A percentile compares a stretch with the other conserved stretches of the same genome.
Conservation (phyloP, 306 rosid genomes). For the Casuarina equisetifolia region DNA sequence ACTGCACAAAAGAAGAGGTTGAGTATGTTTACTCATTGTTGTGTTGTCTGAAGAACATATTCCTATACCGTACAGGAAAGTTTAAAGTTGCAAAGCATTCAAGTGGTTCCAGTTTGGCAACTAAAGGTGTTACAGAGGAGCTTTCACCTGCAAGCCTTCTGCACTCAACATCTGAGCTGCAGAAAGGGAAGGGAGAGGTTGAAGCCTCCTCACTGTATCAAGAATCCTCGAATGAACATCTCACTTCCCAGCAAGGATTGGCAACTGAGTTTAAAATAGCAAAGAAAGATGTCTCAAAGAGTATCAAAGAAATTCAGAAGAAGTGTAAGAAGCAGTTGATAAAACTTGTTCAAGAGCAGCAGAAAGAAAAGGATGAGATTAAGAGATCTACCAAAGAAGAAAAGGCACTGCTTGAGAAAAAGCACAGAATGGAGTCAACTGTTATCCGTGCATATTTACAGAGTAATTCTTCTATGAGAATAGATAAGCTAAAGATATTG, state of each 20-base stretch:
- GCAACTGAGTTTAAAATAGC: slow-evolving; percentile 34
- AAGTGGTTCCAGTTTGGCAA: slow-evolving; percentile 21
- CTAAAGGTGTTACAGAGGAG: slow-evolving; percentile 13
- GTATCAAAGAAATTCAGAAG: slow-evolving; percentile 56
- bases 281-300: slow-evolving; percentile 42
- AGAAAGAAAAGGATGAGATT: slow-evolving; percentile 29
- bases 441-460: slow-evolving; percentile 28
- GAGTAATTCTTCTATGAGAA: slow-evolving; percentile 31
- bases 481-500: slow-evolving; percentile 37
- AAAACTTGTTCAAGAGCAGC: slow-evolving; percentile 47
- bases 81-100: slow-evolving; percentile 31
- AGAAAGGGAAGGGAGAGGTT: slow-evolving; percentile 11
- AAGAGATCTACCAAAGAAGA: slow-evolving; percentile 26
- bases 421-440: slow-evolving; percentile 34
- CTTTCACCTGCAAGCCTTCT: background rate
- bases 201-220: slow-evolving; percentile 16
- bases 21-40: slow-evolving; percentile 56
- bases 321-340: slow-evolving; percentile 42
- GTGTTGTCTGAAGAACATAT: slow-evolving; percentile 65
- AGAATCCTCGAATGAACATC: slow-evolving; percentile 28
- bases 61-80: slow-evolving; percentile 40
- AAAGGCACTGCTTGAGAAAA: slow-evolving; percentile 34
- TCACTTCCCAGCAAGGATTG: slow-evolving; percentile 20
- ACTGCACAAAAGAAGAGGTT: slow-evolving; percentile 62
- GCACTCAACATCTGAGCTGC: slow-evolving; percentile 13